Evolutionary conservation across 306 rosid genomes (phyloP).

Genomic region (Fragaria nilgerrensis): DNA sequence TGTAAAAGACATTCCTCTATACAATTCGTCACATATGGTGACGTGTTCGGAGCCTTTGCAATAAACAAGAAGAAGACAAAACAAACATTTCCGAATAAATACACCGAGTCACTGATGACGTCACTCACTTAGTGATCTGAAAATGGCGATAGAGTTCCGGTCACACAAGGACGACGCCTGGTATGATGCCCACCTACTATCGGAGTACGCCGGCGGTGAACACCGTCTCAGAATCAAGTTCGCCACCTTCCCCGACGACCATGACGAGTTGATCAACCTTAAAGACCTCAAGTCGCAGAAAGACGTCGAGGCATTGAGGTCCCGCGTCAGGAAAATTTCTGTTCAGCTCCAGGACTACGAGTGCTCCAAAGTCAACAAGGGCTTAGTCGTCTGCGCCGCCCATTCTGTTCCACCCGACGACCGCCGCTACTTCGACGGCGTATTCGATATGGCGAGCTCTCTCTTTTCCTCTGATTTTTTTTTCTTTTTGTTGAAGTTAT

Average conservation of each 20-base stretch:
- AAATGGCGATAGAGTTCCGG: conserved; percentile 31
- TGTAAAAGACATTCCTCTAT: no score
- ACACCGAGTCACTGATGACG: not conserved
- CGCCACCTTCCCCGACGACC: conserved; percentile 16
- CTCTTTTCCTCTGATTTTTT: not conserved
- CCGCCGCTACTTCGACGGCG: conserved; percentile 44
- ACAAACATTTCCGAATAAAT: no score
- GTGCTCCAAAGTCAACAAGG: conserved; percentile 21
- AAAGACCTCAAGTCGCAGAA: conserved; percentile 11
- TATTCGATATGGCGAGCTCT: conserved; percentile 29
- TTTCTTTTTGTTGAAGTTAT: not conserved
- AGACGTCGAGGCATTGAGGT: conserved; percentile 23
- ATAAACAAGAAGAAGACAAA: no score
- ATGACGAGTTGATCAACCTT: conserved; percentile 14
- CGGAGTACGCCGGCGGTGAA: conserved; percentile 15
- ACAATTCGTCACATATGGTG: no score
- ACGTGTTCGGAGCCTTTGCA: no score
- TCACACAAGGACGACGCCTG: conserved; percentile 34
- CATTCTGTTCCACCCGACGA: conserved; percentile 23
- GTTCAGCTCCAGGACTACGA: conserved; percentile 42
- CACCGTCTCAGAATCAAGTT: conserved; percentile 27
- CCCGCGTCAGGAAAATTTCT: conserved; percentile 36
- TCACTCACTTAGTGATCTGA: not conserved
- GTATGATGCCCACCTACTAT: conserved; percentile 26
- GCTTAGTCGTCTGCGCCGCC: conserved; percentile 39